phyloP scores from a whole-genome alignment of 2,329 filamentous ascomycete species.

The Phialophora chinensis region DNA sequence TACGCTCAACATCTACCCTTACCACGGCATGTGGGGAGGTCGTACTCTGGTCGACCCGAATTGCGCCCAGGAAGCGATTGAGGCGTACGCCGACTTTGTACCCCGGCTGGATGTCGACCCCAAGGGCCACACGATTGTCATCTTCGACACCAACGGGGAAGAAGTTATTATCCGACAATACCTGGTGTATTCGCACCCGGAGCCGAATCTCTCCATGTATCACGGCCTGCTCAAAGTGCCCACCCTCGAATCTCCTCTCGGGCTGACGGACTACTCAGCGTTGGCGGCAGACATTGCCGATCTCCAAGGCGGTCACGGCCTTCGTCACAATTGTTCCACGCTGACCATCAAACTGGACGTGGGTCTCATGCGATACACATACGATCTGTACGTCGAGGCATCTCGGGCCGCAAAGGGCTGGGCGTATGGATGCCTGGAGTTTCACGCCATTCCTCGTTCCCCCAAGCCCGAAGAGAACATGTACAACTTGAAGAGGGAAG shows the following conservation, averaged over 20 bases:
- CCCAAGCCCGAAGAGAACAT: constrained; percentile 38
- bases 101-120: constrained; percentile 45
- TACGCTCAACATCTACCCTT: constrained; percentile 44
- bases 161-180: no score
- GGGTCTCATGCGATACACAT: constrained; percentile 41
- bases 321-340: constrained; percentile 45
- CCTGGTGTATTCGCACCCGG: no score
- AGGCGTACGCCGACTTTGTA: constrained; percentile 39
- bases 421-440: constrained; percentile 40
- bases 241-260: constrained; percentile 43
- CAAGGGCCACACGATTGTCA: constrained; percentile 37
- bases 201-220: no score
- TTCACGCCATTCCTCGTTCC: constrained; percentile 45
- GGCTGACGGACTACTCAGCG: constrained; percentile 41
- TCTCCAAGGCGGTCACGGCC: constrained; percentile 43
- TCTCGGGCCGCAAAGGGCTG: constrained; percentile 29
- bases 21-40: constrained; percentile 33
- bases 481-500: constrained; percentile 43
- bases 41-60: background rate
- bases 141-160: no score
- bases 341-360: constrained; percentile 43
- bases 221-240: no score
- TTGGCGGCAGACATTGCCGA: constrained; percentile 44
- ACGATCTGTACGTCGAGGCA: constrained; percentile 39
- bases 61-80: no score